Evolutionary conservation across 78 protist species (phyloP), one percentile per base, ranked within the genome.

Genomic region (Polysphondylium violaceum): DNA sequence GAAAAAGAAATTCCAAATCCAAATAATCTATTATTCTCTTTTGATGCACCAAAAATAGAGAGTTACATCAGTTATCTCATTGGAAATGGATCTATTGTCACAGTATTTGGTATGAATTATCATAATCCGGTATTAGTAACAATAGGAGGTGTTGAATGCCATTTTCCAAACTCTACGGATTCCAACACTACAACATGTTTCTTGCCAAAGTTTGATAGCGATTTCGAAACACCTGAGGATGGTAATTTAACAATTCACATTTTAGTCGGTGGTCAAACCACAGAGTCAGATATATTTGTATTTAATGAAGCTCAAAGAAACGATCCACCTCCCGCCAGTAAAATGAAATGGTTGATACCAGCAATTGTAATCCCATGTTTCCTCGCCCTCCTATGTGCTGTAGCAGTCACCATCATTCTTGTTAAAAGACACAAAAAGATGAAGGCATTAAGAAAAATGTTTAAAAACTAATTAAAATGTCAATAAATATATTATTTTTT

Each of bases 291-390:
- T n/a, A n/a, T n/a, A n/a, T n/a, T n/a, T n/a, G n/a, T n/a, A n/a
- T n/a, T n/a, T n/a, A n/a, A n/a, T n/a, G n/a, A n/a, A n/a, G n/a
- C n/a, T n/a, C n/a, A n/a, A n/a, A n/a, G n/a, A n/a, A n/a, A n/a
- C n/a, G n/a, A n/a, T n/a, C n/a, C n/a, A n/a, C n/a, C n/a, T n/a
- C n/a, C n/a, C n/a, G n/a, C n/a, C n/a, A n/a, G n/a, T n/a, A 38
- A 51, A 40, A 25, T 71, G 59, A 71, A 71, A 47, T 71, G 76
- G 76, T 71, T 71, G 36, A 71, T 71, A 14, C 76, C 76, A 44
- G 76, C 76, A 3, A 71, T 71, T 51, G 76, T 71, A 31, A 59
- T 71, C 8, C 76, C 76, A 44, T 2, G 27, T 23, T 55, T 71
- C 4, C 61, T 71, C 25, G 76, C 40, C 31, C 4, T 41, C 31